Conservation (phyloP, 345 rosid genomes). For the Aquilaria malaccensis region DNA sequence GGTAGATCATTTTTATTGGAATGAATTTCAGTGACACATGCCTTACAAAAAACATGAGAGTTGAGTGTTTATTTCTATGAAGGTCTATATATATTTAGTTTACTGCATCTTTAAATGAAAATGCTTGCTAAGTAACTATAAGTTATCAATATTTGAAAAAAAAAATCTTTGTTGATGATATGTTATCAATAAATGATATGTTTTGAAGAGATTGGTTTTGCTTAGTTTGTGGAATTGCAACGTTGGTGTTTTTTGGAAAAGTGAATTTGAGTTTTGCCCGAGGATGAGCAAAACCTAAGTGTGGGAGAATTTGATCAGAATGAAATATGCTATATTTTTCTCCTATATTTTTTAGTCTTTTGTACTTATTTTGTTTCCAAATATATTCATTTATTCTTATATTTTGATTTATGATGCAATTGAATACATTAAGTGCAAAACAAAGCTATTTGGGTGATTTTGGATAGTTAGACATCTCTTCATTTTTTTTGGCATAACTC, state of each 20-base stretch:
- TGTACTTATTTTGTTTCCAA: too few relatives aligned
- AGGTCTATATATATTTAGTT: constrained; percentile 9
- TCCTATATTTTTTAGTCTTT: too few relatives aligned
- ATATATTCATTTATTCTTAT: too few relatives aligned
- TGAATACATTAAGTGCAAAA: too few relatives aligned
- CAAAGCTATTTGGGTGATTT: too few relatives aligned
- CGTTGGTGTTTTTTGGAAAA: neutral
- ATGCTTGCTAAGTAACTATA: constrained; percentile 1
- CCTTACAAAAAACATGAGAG: neutral
- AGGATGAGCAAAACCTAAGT: too few relatives aligned
- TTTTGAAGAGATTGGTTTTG: neutral
- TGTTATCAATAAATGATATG: neutral
- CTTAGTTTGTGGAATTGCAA: neutral
- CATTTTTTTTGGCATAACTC: too few relatives aligned
- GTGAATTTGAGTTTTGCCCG: too few relatives aligned
- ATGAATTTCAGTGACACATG: neutral
- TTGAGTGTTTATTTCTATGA: neutral
- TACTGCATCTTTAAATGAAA: constrained; percentile 5
- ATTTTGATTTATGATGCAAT: too few relatives aligned
- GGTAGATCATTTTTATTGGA: constrained; percentile 12
- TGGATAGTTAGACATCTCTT: too few relatives aligned
- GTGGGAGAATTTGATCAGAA: too few relatives aligned
- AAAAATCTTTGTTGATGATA: neutral
- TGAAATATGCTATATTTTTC: too few relatives aligned
- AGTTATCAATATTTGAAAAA: neutral